phyloP scores from a whole-genome alignment of 495 filamentous ascomycete genomes.

The Penicillium parvum region DNA sequence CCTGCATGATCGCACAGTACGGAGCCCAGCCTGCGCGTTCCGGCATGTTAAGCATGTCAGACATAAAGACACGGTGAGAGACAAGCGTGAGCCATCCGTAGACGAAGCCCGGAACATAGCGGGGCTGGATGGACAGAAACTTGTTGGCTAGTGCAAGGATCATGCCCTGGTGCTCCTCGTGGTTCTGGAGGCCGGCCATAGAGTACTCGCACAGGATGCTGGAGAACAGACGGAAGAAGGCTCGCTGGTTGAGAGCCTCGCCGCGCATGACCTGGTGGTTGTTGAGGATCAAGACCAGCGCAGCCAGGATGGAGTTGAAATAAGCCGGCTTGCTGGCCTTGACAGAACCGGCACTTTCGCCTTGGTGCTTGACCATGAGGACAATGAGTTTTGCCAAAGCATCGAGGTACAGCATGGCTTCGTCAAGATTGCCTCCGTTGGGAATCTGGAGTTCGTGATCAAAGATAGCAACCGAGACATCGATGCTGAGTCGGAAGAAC shows the following conservation, averaged over 20 bases:
- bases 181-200: slow-evolving; percentile 40
- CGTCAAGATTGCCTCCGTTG: slow-evolving; percentile 53
- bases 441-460: slow-evolving; percentile 60
- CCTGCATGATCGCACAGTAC: slow-evolving; percentile 71
- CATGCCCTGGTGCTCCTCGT: slow-evolving; percentile 61
- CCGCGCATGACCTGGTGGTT: slow-evolving; percentile 78
- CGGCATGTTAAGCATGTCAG: slow-evolving; percentile 66
- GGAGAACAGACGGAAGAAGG: slow-evolving; percentile 90
- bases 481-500: slow-evolving; percentile 80
- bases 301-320: slow-evolving; percentile 67
- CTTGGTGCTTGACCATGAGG: slow-evolving; percentile 66
- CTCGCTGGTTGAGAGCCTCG: slow-evolving; percentile 78
- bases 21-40: slow-evolving; percentile 67
- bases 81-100: slow-evolving; percentile 82
- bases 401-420: slow-evolving; percentile 73
- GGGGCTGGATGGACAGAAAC: slow-evolving; percentile 72
- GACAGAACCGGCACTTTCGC: slow-evolving; percentile 53
- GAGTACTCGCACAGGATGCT: slow-evolving; percentile 71
- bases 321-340: slow-evolving; percentile 58
- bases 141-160: slow-evolving; percentile 67
- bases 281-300: slow-evolving; percentile 76
- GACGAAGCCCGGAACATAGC: slow-evolving; percentile 71
- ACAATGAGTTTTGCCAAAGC: slow-evolving; percentile 82
- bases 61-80: slow-evolving; percentile 82
- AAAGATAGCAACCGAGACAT: slow-evolving; percentile 69